These are phyloP conservation scores for Mariannaea elegans DNA, from an alignment of 2,329 filamentous ascomycete species.

Conservation along the genomic window DNA sequence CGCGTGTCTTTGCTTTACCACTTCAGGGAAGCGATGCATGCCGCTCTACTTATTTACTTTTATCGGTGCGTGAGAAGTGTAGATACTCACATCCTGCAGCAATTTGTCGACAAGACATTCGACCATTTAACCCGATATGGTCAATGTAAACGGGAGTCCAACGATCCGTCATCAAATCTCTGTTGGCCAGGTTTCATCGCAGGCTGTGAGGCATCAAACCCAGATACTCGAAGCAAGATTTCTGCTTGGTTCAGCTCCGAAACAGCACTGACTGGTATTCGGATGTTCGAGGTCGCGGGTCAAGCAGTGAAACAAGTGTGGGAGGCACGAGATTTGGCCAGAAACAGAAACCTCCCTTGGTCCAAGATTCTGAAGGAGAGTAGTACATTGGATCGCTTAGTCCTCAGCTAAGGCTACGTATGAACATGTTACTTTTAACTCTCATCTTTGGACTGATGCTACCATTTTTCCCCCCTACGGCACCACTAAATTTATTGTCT, in stretches of 20 bases:
- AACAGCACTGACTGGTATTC: constrained; percentile 9
- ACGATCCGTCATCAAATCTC: constrained; percentile 10
- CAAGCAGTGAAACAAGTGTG: constrained; percentile 12
- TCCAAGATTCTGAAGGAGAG: constrained; percentile 12
- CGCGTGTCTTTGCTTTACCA: constrained; percentile 10
- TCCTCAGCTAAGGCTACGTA: constrained; percentile 9
- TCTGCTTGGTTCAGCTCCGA: constrained; percentile 8
- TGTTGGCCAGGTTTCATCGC: constrained; percentile 15
- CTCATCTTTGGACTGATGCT: no score
- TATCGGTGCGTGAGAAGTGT: constrained; percentile 11
- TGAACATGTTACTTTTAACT: no score
- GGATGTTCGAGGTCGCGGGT: constrained; percentile 16
- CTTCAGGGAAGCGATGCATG: constrained; percentile 16
- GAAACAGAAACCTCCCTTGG: constrained; percentile 8
- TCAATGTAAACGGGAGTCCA: constrained; percentile 10
- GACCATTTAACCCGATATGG: constrained; percentile 5
- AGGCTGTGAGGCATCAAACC: constrained; percentile 11
- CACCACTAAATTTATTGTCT: no score
- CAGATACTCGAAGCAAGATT: constrained; percentile 1
- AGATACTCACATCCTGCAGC: constrained; percentile 13
- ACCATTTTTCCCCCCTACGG: no score
- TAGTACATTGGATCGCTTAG: constrained; percentile 7
- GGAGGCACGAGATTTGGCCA: constrained; percentile 8
- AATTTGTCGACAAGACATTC: constrained; percentile 18
- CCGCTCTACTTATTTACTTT: constrained; percentile 17